These are phyloP conservation scores for Scalesia atractyloides DNA, from an alignment of 129 eudicot species.

Conservation along the genomic window DNA sequence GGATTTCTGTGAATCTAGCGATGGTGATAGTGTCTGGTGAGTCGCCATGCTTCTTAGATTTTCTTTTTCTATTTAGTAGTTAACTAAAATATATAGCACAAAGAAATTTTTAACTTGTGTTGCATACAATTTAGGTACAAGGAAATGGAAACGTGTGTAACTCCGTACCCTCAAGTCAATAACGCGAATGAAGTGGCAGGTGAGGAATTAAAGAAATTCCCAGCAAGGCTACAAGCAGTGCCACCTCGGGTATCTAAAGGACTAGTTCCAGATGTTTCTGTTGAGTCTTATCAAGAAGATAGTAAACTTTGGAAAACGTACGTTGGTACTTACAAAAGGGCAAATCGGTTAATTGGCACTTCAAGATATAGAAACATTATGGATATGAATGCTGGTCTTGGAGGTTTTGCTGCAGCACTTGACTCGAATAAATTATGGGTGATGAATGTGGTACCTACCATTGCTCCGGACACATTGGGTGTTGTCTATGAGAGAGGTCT, in stretches of 20 bases:
- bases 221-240: conserved; percentile 71
- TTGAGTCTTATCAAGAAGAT: conserved; percentile 71
- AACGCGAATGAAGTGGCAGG: conserved; percentile 69
- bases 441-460: conserved; percentile 93
- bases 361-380: conserved; percentile 82
- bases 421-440: conserved; percentile 84
- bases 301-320: conserved; percentile 74
- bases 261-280: conserved; percentile 60
- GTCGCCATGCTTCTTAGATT: conserved; percentile 18
- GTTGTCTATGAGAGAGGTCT: conserved; percentile 87
- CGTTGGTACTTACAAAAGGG: conserved; percentile 62
- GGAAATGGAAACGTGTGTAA: conserved; percentile 79
- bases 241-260: conserved; percentile 79
- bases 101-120: neutral
- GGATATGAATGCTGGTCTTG: conserved; percentile 96
- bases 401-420: conserved; percentile 87
- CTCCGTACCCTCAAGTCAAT: conserved; percentile 69
- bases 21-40: conserved; percentile 87
- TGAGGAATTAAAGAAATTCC: conserved; percentile 74
- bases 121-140: conserved; percentile 59
- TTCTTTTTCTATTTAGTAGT: conserved; percentile 2
- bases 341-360: conserved; percentile 58
- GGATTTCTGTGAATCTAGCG: conserved; percentile 52
- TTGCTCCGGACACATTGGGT: conserved; percentile 77
- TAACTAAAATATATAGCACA: neutral